phyloP scores from a whole-genome alignment of 192 early-diverging fungal species.

The Diversispora epigaea region DNA sequence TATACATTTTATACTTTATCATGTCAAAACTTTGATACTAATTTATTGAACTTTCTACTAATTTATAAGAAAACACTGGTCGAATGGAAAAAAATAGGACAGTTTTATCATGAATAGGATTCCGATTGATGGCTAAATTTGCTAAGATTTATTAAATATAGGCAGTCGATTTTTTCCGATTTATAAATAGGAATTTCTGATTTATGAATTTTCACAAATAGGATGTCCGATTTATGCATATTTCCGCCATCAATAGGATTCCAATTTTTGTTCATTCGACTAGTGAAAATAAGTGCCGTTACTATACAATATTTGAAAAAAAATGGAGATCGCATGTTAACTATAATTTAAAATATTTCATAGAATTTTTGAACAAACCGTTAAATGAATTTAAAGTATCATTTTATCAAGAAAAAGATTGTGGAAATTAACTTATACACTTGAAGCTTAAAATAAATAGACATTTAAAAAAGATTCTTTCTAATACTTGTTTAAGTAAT shows the following conservation, averaged over 20 bases:
- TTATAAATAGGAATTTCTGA: too few species aligned
- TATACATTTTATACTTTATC: not conserved
- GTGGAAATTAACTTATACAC: not conserved
- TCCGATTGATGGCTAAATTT: too few species aligned
- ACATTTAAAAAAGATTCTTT: not conserved
- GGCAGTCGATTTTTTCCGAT: too few species aligned
- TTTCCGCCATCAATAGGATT: too few species aligned
- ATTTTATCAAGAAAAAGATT: not conserved
- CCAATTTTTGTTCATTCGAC: too few species aligned
- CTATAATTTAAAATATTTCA: conserved; percentile 14
- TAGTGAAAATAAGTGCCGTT: not conserved
- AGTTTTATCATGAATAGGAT: too few species aligned
- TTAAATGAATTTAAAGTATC: conserved; percentile 15
- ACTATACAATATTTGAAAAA: not conserved
- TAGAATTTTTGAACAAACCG: not conserved
- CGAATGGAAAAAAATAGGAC: too few species aligned
- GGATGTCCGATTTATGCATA: too few species aligned
- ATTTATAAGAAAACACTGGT: conserved; percentile 2
- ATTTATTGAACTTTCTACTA: not conserved
- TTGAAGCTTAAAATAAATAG: not conserved
- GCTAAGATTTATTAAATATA: too few species aligned
- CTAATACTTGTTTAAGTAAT: not conserved
- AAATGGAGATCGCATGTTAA: not conserved
- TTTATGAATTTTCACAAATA: too few species aligned
- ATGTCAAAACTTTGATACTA: not conserved